Evolutionary conservation across 306 rosid species (phyloP).

Genomic region (Prinsepia uniflora): DNA sequence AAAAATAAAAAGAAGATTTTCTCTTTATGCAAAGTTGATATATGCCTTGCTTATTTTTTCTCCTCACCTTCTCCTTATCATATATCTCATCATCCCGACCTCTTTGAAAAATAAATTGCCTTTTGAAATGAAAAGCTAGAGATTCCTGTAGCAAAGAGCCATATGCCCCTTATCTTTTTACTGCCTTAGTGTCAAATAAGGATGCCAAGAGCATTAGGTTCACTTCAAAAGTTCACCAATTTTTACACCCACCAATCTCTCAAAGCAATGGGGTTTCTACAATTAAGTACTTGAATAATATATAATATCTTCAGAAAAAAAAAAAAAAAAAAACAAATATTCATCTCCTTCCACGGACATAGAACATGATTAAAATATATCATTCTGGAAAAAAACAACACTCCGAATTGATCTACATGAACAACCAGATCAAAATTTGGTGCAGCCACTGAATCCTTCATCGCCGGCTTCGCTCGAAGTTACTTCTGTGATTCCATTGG

Average conservation of each 20-base stretch:
- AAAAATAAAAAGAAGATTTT: not conserved
- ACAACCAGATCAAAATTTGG: slow-evolving; percentile 10
- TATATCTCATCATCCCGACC: not conserved
- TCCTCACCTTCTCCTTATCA: not conserved
- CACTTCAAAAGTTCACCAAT: not conserved
- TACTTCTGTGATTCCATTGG: slow-evolving; percentile 42
- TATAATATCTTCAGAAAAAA: not conserved
- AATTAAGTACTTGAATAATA: not conserved
- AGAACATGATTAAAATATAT: slow-evolving; percentile 2
- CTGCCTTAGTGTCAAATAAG: not conserved
- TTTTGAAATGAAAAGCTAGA: slow-evolving; percentile 19
- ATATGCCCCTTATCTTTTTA: not conserved
- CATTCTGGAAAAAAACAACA: not conserved
- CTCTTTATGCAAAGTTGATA: slow-evolving; percentile 25
- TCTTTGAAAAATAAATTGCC: slow-evolving; percentile 10
- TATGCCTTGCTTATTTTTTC: slow-evolving; percentile 20
- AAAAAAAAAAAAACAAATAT: not conserved
- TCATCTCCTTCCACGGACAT: slow-evolving; percentile 14
- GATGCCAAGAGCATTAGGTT: slow-evolving; percentile 8
- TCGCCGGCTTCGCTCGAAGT: slow-evolving; percentile 37
- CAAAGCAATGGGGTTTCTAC: slow-evolving; percentile 1
- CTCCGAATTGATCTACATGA: not conserved
- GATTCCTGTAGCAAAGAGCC: slow-evolving; percentile 23
- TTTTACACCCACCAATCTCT: slow-evolving; percentile 11
- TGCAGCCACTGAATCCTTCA: slow-evolving; percentile 36